Base-by-base conservation (phyloP, 2,329 filamentous ascomycete species). In the Pezicula rhizophila region DNA sequence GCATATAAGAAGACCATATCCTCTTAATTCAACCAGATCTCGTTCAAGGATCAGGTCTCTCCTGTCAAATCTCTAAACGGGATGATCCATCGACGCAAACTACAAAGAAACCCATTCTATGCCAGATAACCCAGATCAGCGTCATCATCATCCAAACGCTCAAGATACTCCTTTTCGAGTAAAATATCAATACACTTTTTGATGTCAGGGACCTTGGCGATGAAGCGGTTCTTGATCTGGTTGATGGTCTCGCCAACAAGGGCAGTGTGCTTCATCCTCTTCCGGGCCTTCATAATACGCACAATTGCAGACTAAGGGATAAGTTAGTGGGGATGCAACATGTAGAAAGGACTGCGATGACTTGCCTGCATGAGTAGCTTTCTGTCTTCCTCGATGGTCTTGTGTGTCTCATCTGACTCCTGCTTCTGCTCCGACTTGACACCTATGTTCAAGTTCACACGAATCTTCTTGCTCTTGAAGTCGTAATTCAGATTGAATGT, bases 171-270 rank as follows among this genome's bases (percentile, higher is more conserved):
- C 76, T 99, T 99, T 76, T 99, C 93, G 56, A 99, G 84, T 37
- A 99, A 78, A 56, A 96, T 96, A 70, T 99, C 93, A 66, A 99
- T 97, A 70, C 93, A 96, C 75, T 97, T 99, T 77, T 99, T 99
- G 79, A 99, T 99, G 60, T 99, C 93, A 14, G 82, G 77, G 26
- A 99, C 80, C 72, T 95, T 95, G 37, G 93, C 93, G 50, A 90
- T 84, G 70, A 99, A 99, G 37, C 93, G 88, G 38, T 83, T 84
- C 66, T 87, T 89, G 68, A 99, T 96, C 70, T 97, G 93, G 64
- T 85, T 86, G 67, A 99, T 97, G 20, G 91, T 95, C 71, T 99
- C 93, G 64, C 89, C 85, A 47, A 99, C 90, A 11, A 99, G 84
- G 64, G 93, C 87, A 53, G 85, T 84, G 71, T 99, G 92, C 80